phyloP scores from a whole-genome alignment of 805 yeast genomes.

The Diddensiella caesifluorescens region DNA sequence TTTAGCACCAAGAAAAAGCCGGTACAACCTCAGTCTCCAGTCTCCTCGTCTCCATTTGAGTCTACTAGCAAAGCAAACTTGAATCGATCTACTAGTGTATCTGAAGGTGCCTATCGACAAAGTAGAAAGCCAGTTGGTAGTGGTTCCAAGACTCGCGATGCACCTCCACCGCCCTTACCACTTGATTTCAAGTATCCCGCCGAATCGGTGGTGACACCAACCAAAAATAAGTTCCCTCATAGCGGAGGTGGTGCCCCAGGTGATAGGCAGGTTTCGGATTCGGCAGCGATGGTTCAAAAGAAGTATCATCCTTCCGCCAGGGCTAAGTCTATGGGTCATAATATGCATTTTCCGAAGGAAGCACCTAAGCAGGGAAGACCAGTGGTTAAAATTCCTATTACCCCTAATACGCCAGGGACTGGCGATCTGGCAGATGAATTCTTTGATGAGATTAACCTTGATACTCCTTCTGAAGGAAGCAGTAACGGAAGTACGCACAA shows the following conservation, averaged over 20 bases:
- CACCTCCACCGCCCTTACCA: conserved; percentile 19
- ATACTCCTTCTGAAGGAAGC: conserved; percentile 13
- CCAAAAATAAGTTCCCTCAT: not conserved
- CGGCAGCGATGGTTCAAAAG: conserved; percentile 1
- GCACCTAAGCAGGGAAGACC: not conserved
- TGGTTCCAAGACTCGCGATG: conserved; percentile 7
- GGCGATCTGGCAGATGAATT: conserved; percentile 20
- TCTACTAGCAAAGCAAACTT: conserved; percentile 1
- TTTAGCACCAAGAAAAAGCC: conserved; percentile 19
- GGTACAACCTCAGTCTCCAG: not conserved
- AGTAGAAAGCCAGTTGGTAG: conserved; percentile 22
- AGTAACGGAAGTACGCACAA: conserved; percentile 24
- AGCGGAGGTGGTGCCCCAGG: not conserved
- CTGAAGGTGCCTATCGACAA: conserved; percentile 17
- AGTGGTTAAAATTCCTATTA: conserved; percentile 5
- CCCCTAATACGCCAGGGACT: conserved; percentile 9
- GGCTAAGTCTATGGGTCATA: conserved; percentile 81
- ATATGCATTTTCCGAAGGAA: conserved; percentile 4
- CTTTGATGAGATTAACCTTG: conserved; percentile 20
- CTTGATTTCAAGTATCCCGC: conserved; percentile 17
- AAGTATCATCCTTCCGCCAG: conserved; percentile 74
- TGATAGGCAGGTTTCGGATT: not conserved
- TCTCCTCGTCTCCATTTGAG: conserved; percentile 6
- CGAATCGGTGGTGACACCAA: not conserved
- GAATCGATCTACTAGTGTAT: conserved; percentile 18